Evolutionary conservation across 495 filamentous ascomycete species (phyloP), one percentile per base, ranked within the genome.

Genomic region (Xylaria telfairii): DNA sequence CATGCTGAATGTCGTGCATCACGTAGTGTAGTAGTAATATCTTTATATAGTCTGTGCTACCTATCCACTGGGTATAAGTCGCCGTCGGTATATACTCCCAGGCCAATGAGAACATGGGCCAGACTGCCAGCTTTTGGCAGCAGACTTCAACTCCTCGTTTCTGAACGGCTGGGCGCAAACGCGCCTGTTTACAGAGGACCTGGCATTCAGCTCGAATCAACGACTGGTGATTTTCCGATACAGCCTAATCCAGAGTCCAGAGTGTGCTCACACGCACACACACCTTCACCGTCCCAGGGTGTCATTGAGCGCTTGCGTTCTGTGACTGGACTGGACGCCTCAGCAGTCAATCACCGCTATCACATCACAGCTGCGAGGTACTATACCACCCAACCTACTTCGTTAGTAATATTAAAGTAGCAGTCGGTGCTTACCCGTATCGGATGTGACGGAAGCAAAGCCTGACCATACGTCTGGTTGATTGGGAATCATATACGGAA

Each of bases 291-390:
- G 68, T 1, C 61, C 26, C 26, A 49, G 68, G 68, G 68, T 70
- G 46, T 41, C 68, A 70, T 49, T 49, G 49, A 59, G 68, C 68
- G 68, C 68, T 70, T 70, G 41, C 44, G n/a, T 53, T 70, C 44
- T 70, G 68, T 57, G 68, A 57, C 68, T 19, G 26, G 51, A 70
- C 39, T 65, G 62, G 62, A 59, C 67, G 24, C 19, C 39, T 53
- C 51, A 53, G 49, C 59, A 32, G 17, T 59, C 61, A 44, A n/a
- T 57, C 68, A 65, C 46, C 51, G 37, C 47, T 44, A 65, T 56
- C 68, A 65, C 67, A 63, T 67, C 51, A 53, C 64, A 67, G 32
- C 65, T 57, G 51, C 17, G 56, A 62, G 56, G 54, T 32, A 61
- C 53, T 39, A 19, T 69, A 61, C 67, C 30, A 69, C 67, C 34